These are phyloP conservation scores for Beta lomatogona DNA, from an alignment of 179 eudicot species.

Conservation along the genomic window DNA sequence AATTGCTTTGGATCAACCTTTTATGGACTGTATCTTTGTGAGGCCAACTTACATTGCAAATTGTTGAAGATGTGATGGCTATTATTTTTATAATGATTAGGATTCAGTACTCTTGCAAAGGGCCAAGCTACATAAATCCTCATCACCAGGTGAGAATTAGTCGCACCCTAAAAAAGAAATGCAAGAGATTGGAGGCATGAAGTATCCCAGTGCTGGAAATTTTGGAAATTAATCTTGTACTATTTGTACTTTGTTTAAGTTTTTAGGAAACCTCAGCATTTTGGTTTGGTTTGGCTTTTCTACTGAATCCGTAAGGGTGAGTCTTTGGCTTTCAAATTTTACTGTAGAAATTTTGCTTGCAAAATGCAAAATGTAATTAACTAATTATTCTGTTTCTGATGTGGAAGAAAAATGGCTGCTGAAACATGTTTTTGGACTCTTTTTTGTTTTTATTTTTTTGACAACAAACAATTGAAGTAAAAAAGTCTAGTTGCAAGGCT, in stretches of 20 bases:
- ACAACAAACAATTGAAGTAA: no score
- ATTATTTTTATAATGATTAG: not conserved
- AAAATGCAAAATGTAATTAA: no score
- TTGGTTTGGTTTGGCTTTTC: not conserved
- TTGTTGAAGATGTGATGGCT: constrained; percentile 4
- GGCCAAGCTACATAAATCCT: not conserved
- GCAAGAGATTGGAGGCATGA: not conserved
- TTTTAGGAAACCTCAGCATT: not conserved
- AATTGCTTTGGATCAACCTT: not conserved
- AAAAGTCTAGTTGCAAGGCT: no score
- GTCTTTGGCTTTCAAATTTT: no score
- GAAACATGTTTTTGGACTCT: no score
- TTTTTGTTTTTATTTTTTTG: no score
- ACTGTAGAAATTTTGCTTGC: no score
- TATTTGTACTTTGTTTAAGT: not conserved
- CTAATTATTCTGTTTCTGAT: no score
- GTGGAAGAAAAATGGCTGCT: no score
- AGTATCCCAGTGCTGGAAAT: not conserved
- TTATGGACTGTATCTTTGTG: not conserved
- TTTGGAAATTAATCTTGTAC: not conserved
- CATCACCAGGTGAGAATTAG: not conserved
- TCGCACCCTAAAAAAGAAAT: not conserved
- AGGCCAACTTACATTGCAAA: not conserved
- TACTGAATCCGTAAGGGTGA: no score
- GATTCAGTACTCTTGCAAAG: no score